Percentiles rank a stretch among this genome's conserved stretches.
These are phyloP conservation scores for Smithsoniella earleae DNA, from an alignment of 163 green algal species.

Conservation along the genomic window DNA sequence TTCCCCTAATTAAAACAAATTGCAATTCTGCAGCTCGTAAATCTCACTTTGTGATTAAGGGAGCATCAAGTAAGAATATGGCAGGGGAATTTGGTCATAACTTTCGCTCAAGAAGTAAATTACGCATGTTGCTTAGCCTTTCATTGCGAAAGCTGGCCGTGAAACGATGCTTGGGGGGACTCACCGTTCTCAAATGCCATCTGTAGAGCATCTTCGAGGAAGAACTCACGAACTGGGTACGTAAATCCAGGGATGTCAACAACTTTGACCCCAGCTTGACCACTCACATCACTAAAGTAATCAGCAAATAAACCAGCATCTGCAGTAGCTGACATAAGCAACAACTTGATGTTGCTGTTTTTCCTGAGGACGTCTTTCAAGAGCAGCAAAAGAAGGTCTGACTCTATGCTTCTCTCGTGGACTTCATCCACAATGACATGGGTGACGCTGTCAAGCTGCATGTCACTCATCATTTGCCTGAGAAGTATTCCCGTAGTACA, in stretches of 20 bases:
- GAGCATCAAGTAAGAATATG: too few relatives aligned
- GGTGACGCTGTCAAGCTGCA: conserved; percentile 46
- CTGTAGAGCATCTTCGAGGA: conserved; percentile 87
- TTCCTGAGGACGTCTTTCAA: conserved; percentile 54
- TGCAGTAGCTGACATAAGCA: conserved; percentile 93
- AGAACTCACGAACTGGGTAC: conserved; percentile 83
- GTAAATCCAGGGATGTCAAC: conserved; percentile 80
- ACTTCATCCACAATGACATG: conserved; percentile 84
- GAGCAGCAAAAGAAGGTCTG: conserved; percentile 82
- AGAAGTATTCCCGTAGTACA: conserved; percentile 92
- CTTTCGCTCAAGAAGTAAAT: too few relatives aligned
- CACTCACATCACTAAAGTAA: conserved; percentile 57
- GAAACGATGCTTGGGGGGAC: too few relatives aligned
- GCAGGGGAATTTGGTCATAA: too few relatives aligned
- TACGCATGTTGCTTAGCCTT: too few relatives aligned
- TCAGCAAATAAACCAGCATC: conserved; percentile 74
- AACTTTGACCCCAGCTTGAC: not conserved
- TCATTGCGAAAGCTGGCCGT: too few relatives aligned
- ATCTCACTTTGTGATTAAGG: too few relatives aligned
- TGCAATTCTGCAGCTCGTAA: too few relatives aligned
- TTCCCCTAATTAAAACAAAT: too few relatives aligned
- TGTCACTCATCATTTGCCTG: conserved; percentile 59
- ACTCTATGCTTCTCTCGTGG: conserved; percentile 74
- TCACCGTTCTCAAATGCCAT: conserved; percentile 52
- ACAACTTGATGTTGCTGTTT: conserved; percentile 43